Percentiles rank a stretch among this genome's conserved stretches.
Conservation (phyloP, 129 eudicot species). For the Arctium minus region DNA sequence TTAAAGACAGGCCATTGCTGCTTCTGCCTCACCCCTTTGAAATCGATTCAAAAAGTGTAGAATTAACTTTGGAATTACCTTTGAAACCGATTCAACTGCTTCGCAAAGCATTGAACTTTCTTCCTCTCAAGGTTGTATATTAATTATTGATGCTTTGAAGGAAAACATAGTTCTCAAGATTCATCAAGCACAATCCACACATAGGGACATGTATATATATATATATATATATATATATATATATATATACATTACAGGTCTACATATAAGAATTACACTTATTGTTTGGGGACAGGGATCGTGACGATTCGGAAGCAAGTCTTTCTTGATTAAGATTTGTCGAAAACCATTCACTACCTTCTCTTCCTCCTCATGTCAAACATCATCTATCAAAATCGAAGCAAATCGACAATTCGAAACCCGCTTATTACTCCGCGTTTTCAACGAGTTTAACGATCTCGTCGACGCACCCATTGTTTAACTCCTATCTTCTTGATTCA, state of each 20-base stretch:
- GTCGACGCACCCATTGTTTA: constrained; percentile 55
- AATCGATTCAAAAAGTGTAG: too few relatives aligned
- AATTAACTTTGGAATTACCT: too few relatives aligned
- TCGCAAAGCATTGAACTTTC: too few relatives aligned
- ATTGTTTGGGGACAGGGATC: constrained; percentile 53
- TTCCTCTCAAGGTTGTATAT: too few relatives aligned
- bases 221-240: too few relatives aligned
- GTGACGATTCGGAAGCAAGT: constrained; percentile 58
- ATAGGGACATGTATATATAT: too few relatives aligned
- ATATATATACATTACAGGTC: too few relatives aligned
- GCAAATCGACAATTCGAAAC: constrained; percentile 66
- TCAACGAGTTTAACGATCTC: constrained; percentile 34
- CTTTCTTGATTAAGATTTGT: constrained; percentile 57
- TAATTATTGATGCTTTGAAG: too few relatives aligned
- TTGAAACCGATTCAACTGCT: too few relatives aligned
- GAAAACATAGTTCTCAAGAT: too few relatives aligned
- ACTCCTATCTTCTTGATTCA: constrained; percentile 43
- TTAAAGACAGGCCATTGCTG: constrained; percentile 47
- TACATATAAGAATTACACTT: too few relatives aligned
- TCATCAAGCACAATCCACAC: too few relatives aligned
- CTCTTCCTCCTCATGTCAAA: constrained; percentile 75
- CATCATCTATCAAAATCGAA: constrained; percentile 64
- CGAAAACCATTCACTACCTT: constrained; percentile 68
- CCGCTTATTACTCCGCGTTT: constrained; percentile 34
- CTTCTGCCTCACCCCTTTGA: constrained; percentile 58